Conservation (phyloP, 169 alveolate species). For the Cyclospora cayetanensis region DNA sequence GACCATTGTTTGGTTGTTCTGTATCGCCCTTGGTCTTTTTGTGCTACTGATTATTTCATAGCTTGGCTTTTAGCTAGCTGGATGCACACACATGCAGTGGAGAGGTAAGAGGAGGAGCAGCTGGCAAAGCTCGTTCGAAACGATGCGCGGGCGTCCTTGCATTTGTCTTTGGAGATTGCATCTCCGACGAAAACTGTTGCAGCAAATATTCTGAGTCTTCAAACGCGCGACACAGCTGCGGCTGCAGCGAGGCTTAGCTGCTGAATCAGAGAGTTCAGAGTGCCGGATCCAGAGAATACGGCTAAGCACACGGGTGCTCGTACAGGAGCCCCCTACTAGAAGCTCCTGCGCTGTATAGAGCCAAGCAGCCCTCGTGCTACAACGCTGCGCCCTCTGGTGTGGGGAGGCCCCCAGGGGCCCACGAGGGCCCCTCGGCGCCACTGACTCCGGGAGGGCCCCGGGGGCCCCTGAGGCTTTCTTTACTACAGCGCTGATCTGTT, state of each 20-base stretch:
- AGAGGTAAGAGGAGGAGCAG: too few species aligned
- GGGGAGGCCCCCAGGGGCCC: background rate
- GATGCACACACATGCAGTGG: background rate
- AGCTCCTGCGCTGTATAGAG: background rate
- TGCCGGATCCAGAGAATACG: too few species aligned
- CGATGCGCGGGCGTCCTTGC: too few species aligned
- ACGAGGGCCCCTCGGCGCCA: slow-evolving; percentile 36
- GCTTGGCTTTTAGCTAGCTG: background rate
- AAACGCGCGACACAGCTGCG: too few species aligned
- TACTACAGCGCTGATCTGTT: background rate
- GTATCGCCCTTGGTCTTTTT: slow-evolving; percentile 9
- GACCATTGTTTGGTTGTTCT: background rate
- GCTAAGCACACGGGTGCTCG: too few species aligned
- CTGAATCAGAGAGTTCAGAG: too few species aligned
- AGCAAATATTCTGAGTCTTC: too few species aligned
- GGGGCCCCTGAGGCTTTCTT: background rate
- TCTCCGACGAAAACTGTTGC: too few species aligned
- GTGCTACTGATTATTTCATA: background rate
- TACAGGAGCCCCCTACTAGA: too few species aligned
- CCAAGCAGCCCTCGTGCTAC: background rate
- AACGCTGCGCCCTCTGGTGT: background rate
- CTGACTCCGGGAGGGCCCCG: background rate
- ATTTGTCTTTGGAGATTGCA: too few species aligned
- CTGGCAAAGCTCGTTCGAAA: too few species aligned
- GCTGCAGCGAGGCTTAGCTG: too few species aligned